phyloP scores from a whole-genome alignment of 2,329 filamentous ascomycete genomes.

The Hypoxylon sp. region DNA sequence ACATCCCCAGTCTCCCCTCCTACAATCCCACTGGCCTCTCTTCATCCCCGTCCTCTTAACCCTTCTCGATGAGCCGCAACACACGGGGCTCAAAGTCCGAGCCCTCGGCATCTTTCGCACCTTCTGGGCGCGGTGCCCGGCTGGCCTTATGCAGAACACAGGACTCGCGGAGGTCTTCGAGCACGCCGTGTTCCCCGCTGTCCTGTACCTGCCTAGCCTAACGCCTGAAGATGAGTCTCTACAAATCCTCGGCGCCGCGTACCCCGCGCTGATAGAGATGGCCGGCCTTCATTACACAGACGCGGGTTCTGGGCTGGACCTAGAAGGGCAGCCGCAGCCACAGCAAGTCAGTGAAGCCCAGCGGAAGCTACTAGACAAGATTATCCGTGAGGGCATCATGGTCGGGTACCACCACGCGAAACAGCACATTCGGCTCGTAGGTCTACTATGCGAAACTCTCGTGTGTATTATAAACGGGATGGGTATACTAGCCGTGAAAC shows the following conservation, averaged over 20 bases:
- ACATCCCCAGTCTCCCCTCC: slow-evolving; percentile 47
- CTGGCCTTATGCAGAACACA: slow-evolving; percentile 67
- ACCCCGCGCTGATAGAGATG: slow-evolving; percentile 74
- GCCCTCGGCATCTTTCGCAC: slow-evolving; percentile 67
- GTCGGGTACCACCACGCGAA: slow-evolving; percentile 69
- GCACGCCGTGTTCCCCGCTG: slow-evolving; percentile 76
- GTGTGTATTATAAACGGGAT: slow-evolving; percentile 66
- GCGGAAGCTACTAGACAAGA: slow-evolving; percentile 63
- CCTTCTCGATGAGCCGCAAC: slow-evolving; percentile 73
- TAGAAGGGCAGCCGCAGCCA: background rate
- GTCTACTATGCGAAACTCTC: slow-evolving; percentile 67
- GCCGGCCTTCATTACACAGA: slow-evolving; percentile 53
- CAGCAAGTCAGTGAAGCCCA: slow-evolving; percentile 45
- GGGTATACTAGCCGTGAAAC: slow-evolving; percentile 73
- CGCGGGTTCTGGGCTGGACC: background rate
- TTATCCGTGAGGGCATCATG: slow-evolving; percentile 69
- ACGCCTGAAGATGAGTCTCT: slow-evolving; percentile 81
- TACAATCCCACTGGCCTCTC: slow-evolving; percentile 74
- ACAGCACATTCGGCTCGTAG: slow-evolving; percentile 69
- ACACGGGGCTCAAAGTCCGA: slow-evolving; percentile 62
- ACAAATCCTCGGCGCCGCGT: slow-evolving; percentile 73
- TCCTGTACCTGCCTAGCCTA: slow-evolving; percentile 82
- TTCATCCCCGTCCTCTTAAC: slow-evolving; percentile 78
- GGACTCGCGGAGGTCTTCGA: slow-evolving; percentile 78
- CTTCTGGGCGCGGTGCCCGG: slow-evolving; percentile 69